phyloP scores from a whole-genome alignment of 805 yeast species.

The Teunomyces pallodes region DNA sequence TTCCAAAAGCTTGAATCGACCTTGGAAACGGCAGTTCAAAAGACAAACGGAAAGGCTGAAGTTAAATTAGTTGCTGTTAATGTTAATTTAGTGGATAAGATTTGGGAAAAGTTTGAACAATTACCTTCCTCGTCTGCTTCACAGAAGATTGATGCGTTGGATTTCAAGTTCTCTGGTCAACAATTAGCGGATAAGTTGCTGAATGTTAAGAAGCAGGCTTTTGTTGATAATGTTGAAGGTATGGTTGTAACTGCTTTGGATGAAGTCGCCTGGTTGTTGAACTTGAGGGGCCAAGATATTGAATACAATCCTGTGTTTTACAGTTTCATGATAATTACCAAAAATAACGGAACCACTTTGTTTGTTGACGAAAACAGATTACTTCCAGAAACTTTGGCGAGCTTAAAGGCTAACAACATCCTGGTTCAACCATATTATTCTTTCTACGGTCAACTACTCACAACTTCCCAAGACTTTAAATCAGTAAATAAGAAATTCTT shows the following conservation, averaged over 20 bases:
- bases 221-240: constrained; percentile 25
- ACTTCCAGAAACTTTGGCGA: constrained; percentile 23
- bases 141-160: constrained; percentile 50
- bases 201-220: constrained; percentile 30
- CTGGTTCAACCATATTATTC: constrained; percentile 40
- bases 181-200: constrained; percentile 54
- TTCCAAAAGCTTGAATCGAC: constrained; percentile 29
- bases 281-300: constrained; percentile 54
- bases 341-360: constrained; percentile 30
- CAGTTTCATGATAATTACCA: constrained; percentile 36
- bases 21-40: constrained; percentile 25
- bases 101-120: constrained; percentile 70
- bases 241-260: constrained; percentile 47
- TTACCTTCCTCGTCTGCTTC: constrained; percentile 53
- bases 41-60: constrained; percentile 25
- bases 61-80: constrained; percentile 44
- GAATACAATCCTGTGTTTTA: constrained; percentile 55
- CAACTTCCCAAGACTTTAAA: constrained; percentile 35
- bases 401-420: constrained; percentile 24
- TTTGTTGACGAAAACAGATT: constrained; percentile 45
- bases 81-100: constrained; percentile 67
- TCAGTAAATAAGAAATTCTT: constrained; percentile 28
- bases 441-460: constrained; percentile 44
- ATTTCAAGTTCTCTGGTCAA: constrained; percentile 63
- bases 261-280: constrained; percentile 53